Evolutionary conservation across 768 basidiomycete genomes (phyloP).

Genomic region (Tulasnella sp.): DNA sequence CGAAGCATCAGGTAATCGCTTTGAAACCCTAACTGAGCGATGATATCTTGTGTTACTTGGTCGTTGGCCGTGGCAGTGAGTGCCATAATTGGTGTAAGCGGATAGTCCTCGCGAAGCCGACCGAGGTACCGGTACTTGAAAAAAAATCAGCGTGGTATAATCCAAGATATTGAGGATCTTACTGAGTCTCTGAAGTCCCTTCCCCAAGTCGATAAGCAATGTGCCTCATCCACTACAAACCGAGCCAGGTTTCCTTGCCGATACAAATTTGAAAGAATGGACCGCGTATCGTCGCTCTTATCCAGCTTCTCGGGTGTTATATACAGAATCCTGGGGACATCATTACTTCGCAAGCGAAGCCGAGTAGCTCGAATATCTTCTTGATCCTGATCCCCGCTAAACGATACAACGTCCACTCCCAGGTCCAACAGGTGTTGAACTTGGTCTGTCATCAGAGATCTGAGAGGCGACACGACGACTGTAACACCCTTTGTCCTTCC

Average conservation of each 20-base stretch:
- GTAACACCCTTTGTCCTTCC: constrained; percentile 72
- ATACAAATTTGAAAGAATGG: constrained; percentile 47
- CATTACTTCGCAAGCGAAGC: constrained; percentile 30
- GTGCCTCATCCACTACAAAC: constrained; percentile 94
- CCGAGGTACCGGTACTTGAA: constrained; percentile 55
- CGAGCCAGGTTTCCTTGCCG: constrained; percentile 49
- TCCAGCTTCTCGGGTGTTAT: constrained; percentile 84
- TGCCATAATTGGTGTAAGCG: constrained; percentile 82
- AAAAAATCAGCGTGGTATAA: neutral
- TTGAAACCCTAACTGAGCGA: constrained; percentile 48
- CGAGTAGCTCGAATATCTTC: constrained; percentile 28
- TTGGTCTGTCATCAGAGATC: constrained; percentile 85
- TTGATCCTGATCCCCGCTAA: constrained; percentile 43
- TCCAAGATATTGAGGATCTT: constrained; percentile 23
- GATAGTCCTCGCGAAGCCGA: constrained; percentile 57
- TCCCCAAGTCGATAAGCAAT: constrained; percentile 91
- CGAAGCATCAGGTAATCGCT: constrained; percentile 46
- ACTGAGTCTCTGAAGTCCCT: constrained; percentile 82
- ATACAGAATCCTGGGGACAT: constrained; percentile 61
- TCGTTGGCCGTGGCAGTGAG: constrained; percentile 88
- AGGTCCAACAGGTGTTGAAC: constrained; percentile 51
- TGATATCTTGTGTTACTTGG: constrained; percentile 66
- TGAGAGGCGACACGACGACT: constrained; percentile 78
- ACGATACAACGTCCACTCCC: constrained; percentile 53
- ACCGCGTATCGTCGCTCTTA: constrained; percentile 42